Evolutionary conservation across 148 eudicot genomes (phyloP).

Genomic region (Vaccinium myrtillus): DNA sequence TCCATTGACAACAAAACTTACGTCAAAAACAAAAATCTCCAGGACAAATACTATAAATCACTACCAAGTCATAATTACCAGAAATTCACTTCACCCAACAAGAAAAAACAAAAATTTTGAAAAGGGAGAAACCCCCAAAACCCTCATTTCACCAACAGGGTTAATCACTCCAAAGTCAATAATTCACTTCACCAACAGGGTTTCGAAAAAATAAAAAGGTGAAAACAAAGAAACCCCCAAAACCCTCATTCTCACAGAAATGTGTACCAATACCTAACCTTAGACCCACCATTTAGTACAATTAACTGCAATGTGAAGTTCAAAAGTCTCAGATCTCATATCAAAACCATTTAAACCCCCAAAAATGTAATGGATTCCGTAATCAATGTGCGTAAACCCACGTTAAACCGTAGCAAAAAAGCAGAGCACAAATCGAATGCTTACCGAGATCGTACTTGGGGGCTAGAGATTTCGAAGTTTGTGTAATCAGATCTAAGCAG

Average conservation of each 20-base stretch:
- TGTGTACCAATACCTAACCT: neutral
- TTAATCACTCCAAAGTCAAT: neutral
- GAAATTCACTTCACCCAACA: neutral
- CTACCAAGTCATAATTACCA: neutral
- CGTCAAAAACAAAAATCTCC: neutral
- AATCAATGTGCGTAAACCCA: neutral
- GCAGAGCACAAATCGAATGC: neutral
- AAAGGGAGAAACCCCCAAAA: neutral
- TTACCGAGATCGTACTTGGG: conserved; percentile 21
- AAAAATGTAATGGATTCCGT: neutral
- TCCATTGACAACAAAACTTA: neutral
- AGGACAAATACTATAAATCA: neutral
- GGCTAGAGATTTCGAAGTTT: neutral
- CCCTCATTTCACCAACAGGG: neutral
- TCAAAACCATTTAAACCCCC: neutral
- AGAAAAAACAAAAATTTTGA: no score
- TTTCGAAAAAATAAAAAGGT: neutral
- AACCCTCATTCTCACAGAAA: conserved; percentile 14
- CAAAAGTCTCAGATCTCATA: conserved; percentile 27
- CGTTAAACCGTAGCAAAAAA: neutral
- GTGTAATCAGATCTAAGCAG: conserved; percentile 18
- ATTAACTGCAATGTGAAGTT: conserved; percentile 7
- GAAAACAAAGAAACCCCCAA: neutral
- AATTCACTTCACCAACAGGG: conserved; percentile 1
- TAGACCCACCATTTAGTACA: neutral